A percentile compares a stretch with the other conserved stretches of the same genome.
Evolutionary conservation across 2,329 filamentous ascomycete species (phyloP).

Genomic region (Aschersonia sp.): DNA sequence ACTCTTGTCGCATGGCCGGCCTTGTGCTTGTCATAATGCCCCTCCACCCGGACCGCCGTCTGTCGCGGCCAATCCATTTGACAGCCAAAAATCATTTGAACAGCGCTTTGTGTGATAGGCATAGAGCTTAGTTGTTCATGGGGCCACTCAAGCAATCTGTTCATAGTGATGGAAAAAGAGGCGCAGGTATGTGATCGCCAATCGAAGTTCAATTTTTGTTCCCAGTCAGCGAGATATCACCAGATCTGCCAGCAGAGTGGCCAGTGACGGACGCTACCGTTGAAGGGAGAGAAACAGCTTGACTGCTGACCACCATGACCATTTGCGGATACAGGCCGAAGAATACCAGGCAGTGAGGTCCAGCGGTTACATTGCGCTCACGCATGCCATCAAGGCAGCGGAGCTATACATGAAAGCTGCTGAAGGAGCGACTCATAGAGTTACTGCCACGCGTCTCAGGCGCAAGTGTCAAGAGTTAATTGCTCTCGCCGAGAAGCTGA

Average conservation of each 20-base stretch:
- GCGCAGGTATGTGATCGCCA: not conserved
- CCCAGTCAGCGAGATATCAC: too few relatives aligned
- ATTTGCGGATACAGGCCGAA: slow-evolving; percentile 15
- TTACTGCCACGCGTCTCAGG: slow-evolving; percentile 53
- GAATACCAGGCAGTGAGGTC: slow-evolving; percentile 21
- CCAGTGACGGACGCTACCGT: too few relatives aligned
- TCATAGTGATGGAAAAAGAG: too few relatives aligned
- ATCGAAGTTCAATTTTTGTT: not conserved
- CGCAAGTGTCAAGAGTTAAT: slow-evolving; percentile 58
- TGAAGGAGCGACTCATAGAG: slow-evolving; percentile 40
- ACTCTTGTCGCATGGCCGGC: too few relatives aligned
- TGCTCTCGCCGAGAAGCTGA: slow-evolving; percentile 61
- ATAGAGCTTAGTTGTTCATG: too few relatives aligned
- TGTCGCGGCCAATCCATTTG: too few relatives aligned
- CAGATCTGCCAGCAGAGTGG: too few relatives aligned
- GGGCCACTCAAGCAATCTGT: too few relatives aligned
- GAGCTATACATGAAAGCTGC: slow-evolving; percentile 74
- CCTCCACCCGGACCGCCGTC: too few relatives aligned
- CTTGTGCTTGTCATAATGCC: too few relatives aligned
- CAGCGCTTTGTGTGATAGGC: too few relatives aligned
- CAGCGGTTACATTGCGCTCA: slow-evolving; percentile 44
- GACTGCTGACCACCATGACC: not conserved
- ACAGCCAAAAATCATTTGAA: too few relatives aligned
- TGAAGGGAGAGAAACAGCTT: not conserved
- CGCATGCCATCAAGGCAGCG: slow-evolving; percentile 60